Evolutionary conservation across 1,284 basidiomycete genomes (phyloP).

Genomic region (Pterula multifida): DNA sequence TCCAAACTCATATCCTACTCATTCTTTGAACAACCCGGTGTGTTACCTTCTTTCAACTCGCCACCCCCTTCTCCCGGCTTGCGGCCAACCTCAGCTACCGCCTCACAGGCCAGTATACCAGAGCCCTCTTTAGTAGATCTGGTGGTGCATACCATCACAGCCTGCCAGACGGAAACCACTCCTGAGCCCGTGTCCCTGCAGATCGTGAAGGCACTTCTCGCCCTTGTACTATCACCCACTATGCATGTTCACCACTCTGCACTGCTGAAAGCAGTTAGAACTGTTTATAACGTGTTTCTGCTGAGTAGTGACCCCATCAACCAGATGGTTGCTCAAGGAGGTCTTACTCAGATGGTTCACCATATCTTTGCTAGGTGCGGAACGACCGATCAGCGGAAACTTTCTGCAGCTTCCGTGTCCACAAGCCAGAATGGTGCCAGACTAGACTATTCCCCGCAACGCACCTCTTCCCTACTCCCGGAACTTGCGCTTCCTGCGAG

Average conservation of each 20-base stretch:
- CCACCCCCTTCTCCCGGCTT: conserved; percentile 62
- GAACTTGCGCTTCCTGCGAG: too few species aligned
- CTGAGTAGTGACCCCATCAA: conserved; percentile 83
- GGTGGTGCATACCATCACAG: conserved; percentile 87
- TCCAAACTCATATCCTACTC: conserved; percentile 94
- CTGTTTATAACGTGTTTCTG: conserved; percentile 94
- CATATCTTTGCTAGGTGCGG: conserved; percentile 82
- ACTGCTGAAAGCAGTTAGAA: conserved; percentile 87
- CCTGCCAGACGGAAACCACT: conserved; percentile 80
- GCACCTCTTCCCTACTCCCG: too few species aligned
- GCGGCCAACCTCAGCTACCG: conserved; percentile 28
- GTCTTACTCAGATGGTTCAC: conserved; percentile 93
- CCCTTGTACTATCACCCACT: conserved; percentile 77
- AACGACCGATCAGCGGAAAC: too few species aligned
- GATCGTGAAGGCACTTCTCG: conserved; percentile 87
- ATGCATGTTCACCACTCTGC: conserved; percentile 89
- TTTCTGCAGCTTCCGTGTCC: too few species aligned
- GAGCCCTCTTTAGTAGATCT: conserved; percentile 75
- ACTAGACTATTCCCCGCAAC: too few species aligned
- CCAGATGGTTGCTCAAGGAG: conserved; percentile 93
- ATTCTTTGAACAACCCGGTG: conserved; percentile 70
- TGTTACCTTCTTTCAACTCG: conserved; percentile 36
- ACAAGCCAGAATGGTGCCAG: too few species aligned
- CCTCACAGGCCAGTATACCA: conserved; percentile 38
- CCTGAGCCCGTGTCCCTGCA: conserved; percentile 87